Percentiles rank a stretch among this genome's conserved stretches.
Evolutionary conservation across 1,139 yeast genomes (phyloP).

Genomic region (Saccharomyces hybrid): DNA sequence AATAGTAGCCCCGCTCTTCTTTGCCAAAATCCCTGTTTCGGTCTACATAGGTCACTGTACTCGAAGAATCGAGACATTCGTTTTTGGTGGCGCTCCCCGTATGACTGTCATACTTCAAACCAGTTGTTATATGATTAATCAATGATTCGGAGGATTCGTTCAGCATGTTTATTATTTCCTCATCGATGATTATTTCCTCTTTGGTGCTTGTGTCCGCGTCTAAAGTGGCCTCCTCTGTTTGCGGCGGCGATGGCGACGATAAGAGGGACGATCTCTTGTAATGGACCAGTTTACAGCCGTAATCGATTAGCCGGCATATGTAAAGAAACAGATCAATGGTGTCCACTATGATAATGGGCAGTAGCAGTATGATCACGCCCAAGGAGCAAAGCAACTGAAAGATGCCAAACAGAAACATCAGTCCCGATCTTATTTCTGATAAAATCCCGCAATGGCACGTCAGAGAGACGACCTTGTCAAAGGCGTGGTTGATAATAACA

Average conservation of each 20-base stretch:
- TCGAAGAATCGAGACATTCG: background rate
- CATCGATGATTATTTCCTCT: background rate
- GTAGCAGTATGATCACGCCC: conserved; percentile 3
- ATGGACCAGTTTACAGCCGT: background rate
- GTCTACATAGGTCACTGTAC: background rate
- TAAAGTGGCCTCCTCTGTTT: background rate
- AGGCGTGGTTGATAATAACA: background rate
- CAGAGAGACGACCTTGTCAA: background rate
- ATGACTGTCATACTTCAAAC: background rate
- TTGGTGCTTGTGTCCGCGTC: background rate
- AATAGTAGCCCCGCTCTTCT: background rate
- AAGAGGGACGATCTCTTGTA: background rate
- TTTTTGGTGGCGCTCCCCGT: background rate
- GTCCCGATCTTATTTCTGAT: background rate
- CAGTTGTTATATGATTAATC: background rate
- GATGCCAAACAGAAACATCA: background rate
- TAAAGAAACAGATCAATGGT: conserved; percentile 6
- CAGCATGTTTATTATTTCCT: background rate
- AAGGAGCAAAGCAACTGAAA: conserved; percentile 1
- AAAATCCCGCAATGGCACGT: background rate
- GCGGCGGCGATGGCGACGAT: background rate
- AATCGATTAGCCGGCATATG: conserved; percentile 2
- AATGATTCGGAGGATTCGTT: background rate
- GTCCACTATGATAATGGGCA: conserved; percentile 8
- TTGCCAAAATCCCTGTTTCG: background rate